phyloP scores from a whole-genome alignment of 495 filamentous ascomycete species.

The Saxophila tyrrhenica region DNA sequence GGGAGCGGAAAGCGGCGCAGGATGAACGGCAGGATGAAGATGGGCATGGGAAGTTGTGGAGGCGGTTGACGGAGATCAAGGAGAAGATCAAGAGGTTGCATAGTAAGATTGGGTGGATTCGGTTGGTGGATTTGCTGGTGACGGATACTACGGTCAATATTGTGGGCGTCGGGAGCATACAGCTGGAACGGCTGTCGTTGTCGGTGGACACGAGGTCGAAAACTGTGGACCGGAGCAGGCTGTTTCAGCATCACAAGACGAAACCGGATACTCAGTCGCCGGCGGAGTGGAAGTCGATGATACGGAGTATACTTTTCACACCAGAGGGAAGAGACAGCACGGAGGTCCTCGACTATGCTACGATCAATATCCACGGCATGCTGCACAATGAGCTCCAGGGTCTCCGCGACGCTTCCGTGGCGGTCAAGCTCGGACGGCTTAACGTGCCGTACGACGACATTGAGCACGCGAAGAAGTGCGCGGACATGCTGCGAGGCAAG shows the following conservation, averaged over 20 bases:
- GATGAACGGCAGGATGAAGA: slow-evolving; percentile 17
- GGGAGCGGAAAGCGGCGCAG: neutral
- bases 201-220: slow-evolving; percentile 83
- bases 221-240: slow-evolving; percentile 78
- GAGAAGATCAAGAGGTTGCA: slow-evolving; percentile 79
- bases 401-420: slow-evolving; percentile 78
- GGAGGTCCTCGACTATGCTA: slow-evolving; percentile 83
- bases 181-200: slow-evolving; percentile 72
- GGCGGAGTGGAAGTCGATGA: slow-evolving; percentile 85
- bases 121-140: slow-evolving; percentile 81
- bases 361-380: slow-evolving; percentile 80
- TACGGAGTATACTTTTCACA: slow-evolving; percentile 77
- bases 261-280: slow-evolving; percentile 62
- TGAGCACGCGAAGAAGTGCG: slow-evolving; percentile 36
- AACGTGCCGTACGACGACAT: slow-evolving; percentile 88
- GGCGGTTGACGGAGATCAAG: slow-evolving; percentile 59
- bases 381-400: slow-evolving; percentile 82
- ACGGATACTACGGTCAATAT: slow-evolving; percentile 65
- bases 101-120: slow-evolving; percentile 75
- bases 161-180: slow-evolving; percentile 67
- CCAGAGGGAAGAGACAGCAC: slow-evolving; percentile 71
- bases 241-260: slow-evolving; percentile 74
- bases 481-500: slow-evolving; percentile 36
- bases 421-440: slow-evolving; percentile 78
- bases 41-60: slow-evolving; percentile 63